These are phyloP conservation scores for Paralagenidium karlingii DNA, from an alignment of 352 stramenopile species.

Conservation along the genomic window DNA sequence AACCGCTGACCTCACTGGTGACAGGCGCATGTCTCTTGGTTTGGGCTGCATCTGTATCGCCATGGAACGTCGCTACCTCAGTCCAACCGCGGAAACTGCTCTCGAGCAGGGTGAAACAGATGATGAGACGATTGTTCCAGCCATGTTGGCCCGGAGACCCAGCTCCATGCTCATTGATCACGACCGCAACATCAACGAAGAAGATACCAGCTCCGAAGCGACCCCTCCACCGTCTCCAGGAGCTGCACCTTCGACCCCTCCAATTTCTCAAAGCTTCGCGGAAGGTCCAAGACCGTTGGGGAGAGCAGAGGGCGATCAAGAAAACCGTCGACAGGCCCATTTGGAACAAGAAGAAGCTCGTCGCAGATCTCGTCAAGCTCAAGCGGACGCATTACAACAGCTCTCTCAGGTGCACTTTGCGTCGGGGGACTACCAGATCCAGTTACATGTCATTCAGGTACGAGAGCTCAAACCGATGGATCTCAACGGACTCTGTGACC, in stretches of 20 bases:
- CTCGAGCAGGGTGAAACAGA: constrained; percentile 65
- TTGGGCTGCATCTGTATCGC: constrained; percentile 49
- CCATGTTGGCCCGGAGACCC: constrained; percentile 16
- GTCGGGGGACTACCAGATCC: constrained; percentile 77
- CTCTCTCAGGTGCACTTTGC: constrained; percentile 63
- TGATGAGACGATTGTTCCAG: constrained; percentile 39
- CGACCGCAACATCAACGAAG: constrained; percentile 19
- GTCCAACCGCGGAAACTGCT: constrained; percentile 27
- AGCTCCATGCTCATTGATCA: constrained; percentile 8
- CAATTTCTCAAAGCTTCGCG: too few relatives aligned
- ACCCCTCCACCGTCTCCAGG: too few relatives aligned
- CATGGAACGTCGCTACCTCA: constrained; percentile 42
- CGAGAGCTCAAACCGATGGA: constrained; percentile 84
- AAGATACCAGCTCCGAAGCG: too few relatives aligned
- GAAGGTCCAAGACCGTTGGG: too few relatives aligned
- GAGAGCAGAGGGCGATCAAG: constrained; percentile 16
- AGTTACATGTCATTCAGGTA: constrained; percentile 83
- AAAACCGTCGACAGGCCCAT: constrained; percentile 17
- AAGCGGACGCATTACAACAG: too few relatives aligned
- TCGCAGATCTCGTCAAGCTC: too few relatives aligned
- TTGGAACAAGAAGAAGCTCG: constrained; percentile 56
- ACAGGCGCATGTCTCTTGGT: constrained; percentile 30
- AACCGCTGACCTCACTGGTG: constrained; percentile 28
- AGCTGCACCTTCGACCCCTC: too few relatives aligned
- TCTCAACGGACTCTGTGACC: constrained; percentile 75